These are phyloP conservation scores for Senna siamea DNA, from an alignment of 306 rosid species.

Conservation along the genomic window DNA sequence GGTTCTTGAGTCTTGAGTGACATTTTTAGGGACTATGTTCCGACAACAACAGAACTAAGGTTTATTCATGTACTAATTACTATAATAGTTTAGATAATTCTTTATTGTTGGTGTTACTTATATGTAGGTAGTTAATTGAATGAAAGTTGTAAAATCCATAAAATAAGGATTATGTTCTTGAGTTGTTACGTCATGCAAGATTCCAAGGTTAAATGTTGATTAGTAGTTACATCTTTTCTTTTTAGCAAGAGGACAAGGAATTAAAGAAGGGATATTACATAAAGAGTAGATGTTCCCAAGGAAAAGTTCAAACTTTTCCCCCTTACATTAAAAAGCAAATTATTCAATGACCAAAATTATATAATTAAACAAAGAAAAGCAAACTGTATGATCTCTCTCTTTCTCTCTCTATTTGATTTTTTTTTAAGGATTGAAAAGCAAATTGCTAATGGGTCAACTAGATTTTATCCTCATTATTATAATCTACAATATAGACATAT, in stretches of 20 bases:
- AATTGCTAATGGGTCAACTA: constrained; percentile 54
- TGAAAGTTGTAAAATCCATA: constrained; percentile 3
- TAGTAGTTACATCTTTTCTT: constrained; percentile 39
- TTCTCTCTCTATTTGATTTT: not conserved
- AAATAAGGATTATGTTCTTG: not conserved
- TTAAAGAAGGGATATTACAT: constrained; percentile 42
- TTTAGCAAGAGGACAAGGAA: constrained; percentile 45
- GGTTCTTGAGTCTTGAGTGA: too few relatives aligned
- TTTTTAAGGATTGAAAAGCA: constrained; percentile 28
- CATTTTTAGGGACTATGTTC: too few relatives aligned
- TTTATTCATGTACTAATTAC: too few relatives aligned
- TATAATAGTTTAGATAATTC: too few relatives aligned
- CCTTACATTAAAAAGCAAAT: constrained; percentile 42
- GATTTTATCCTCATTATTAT: constrained; percentile 50
- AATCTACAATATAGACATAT: constrained; percentile 24
- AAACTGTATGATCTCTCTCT: not conserved
- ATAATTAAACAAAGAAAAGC: constrained; percentile 24
- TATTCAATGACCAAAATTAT: constrained; percentile 32
- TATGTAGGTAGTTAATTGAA: too few relatives aligned
- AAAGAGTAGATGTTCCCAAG: constrained; percentile 40
- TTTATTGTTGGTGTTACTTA: too few relatives aligned
- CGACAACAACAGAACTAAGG: too few relatives aligned
- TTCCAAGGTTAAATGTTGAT: constrained; percentile 41
- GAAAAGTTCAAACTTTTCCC: constrained; percentile 44
- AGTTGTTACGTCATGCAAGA: constrained; percentile 38